Conservation (phyloP, 768 basidiomycete genomes). For the Rhodotorula graminis region DNA sequence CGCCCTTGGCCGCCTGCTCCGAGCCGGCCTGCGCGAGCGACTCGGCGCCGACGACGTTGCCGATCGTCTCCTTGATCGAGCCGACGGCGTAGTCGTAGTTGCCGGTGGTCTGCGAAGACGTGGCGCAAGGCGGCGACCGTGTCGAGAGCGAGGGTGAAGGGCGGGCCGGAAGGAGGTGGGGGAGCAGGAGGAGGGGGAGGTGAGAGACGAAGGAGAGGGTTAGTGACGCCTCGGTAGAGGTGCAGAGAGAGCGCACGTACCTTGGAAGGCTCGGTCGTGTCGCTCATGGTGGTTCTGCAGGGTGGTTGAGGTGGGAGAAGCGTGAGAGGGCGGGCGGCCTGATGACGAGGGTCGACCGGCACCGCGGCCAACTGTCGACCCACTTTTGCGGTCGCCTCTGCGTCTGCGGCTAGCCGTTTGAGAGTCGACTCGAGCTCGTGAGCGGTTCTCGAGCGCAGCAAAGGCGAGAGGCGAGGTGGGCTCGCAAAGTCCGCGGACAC, state of each 20-base stretch:
- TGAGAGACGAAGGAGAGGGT: neutral
- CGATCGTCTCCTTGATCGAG: conserved; percentile 16
- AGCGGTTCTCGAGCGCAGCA: no score
- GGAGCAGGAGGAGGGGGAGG: neutral
- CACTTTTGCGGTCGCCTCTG: no score
- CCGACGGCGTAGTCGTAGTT: conserved; percentile 30
- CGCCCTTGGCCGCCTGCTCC: conserved; percentile 19
- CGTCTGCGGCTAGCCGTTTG: no score
- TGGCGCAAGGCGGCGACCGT: no score
- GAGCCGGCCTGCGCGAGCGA: conserved; percentile 20
- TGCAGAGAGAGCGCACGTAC: neutral
- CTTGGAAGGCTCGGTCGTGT: neutral
- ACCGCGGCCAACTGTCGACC: neutral
- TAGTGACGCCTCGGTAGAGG: neutral
- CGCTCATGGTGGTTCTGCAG: neutral
- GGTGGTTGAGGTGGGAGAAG: neutral
- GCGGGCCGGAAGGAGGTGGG: no score
- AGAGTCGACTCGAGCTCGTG: no score
- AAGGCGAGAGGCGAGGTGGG: no score
- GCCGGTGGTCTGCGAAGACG: neutral
- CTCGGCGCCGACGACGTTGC: conserved; percentile 23
- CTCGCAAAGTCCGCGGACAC: no score
- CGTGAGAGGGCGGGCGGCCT: neutral
- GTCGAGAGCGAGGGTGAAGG: neutral
- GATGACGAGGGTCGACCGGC: no score